A percentile compares a stretch with the other conserved stretches of the same genome.
Evolutionary conservation across 2,329 filamentous ascomycete species (phyloP).

Genomic region (Talaromyces piceae): DNA sequence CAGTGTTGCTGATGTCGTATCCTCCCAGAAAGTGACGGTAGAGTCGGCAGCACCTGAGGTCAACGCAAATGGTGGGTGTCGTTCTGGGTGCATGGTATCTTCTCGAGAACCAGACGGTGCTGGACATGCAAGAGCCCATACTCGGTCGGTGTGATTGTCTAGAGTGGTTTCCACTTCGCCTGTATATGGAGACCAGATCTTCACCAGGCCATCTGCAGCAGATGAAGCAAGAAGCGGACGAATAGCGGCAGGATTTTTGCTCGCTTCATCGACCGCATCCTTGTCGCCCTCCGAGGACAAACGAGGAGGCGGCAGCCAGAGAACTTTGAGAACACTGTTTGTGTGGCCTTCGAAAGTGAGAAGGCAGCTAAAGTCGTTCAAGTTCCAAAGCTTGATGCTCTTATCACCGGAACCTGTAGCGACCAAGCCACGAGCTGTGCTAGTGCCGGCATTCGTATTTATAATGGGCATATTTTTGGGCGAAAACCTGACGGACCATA

Average conservation of each 20-base stretch:
- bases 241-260: constrained; percentile 21
- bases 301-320: constrained; percentile 62
- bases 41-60: constrained; percentile 90
- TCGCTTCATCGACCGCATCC: constrained; percentile 25
- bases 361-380: constrained; percentile 85
- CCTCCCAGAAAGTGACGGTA: constrained; percentile 90
- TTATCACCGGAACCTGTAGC: constrained; percentile 93
- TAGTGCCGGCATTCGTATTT: constrained; percentile 63
- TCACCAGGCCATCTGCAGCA: constrained; percentile 88
- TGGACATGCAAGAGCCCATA: constrained; percentile 79
- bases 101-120: constrained; percentile 30
- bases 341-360: constrained; percentile 94
- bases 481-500: constrained; percentile 91
- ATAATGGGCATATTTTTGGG: constrained; percentile 70
- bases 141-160: constrained; percentile 93
- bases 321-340: constrained; percentile 87
- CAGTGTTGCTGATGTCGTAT: constrained; percentile 76
- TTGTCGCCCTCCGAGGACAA: constrained; percentile 28
- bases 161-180: constrained; percentile 83
- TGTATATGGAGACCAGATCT: constrained; percentile 84
- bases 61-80: constrained; percentile 50
- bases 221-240: constrained; percentile 62
- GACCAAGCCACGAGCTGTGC: constrained; percentile 68
- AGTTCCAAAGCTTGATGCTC: constrained; percentile 89
- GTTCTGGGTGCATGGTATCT: constrained; percentile 28